Evolutionary conservation across 1,284 basidiomycete genomes (phyloP), one percentile per base, ranked within the genome.

Genomic region (Sporisorium reilianum): DNA sequence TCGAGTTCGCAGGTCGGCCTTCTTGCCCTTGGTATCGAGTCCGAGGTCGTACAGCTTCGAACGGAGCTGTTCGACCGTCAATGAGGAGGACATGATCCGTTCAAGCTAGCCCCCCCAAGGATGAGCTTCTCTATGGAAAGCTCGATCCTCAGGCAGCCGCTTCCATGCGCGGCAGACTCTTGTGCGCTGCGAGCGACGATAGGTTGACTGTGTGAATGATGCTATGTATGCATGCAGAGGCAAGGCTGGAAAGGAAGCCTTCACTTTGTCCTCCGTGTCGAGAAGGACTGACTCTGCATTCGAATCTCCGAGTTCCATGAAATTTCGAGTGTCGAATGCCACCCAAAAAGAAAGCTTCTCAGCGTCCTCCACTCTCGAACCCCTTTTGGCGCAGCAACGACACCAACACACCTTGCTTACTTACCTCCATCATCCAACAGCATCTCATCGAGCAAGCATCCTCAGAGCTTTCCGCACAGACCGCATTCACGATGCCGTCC

Each of bases 21-120:
- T 85, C 51, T 74, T 77, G 26, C 84, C 84, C n/a, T 77, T 76
- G 8, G 75, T 72, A 49, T 85, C 81, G 54, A 85, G 78, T 0
- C 69, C 70, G 42, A 85, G 77, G 0, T 65, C 56, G 18, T 61
- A 56, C 49, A 85, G 78, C 34, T 58, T 57, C 11, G 59, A 55
- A 12, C 68, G 60, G n/a, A 77, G 66, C 62, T 77, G 67, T 26
- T 74, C 59, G 42, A 77, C 71, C 12, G 59, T 71, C 25, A 75
- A 55, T 3, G 64, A 62, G 49, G 71, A 69, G 5, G 70, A 45
- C 65, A 73, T 77, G 49, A 28, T 53, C 8, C 16, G 26, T 23
- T 18, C 16, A 18, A 25, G 42, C 41, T 26, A 40, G 54, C n/a
- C 61, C 67, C 67, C 67, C 61, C 67, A 64, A 70, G 61, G 61